Conservation (phyloP, 1,284 basidiomycete genomes). For the Calocybe gambosa region DNA sequence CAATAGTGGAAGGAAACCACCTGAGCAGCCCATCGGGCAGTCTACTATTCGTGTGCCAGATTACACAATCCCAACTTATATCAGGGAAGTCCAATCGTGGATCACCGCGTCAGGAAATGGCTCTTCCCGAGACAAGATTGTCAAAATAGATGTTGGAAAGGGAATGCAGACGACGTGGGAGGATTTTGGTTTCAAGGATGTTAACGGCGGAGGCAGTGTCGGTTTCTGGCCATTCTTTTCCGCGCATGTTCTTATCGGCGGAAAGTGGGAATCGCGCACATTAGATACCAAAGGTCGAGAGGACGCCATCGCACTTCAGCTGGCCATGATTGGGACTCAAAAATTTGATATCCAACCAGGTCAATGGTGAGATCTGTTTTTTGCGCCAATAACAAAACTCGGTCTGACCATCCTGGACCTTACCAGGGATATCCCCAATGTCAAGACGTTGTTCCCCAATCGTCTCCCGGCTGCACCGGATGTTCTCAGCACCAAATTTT, state of each 20-base stretch:
- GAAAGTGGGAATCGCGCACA: background rate
- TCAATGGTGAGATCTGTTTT: background rate
- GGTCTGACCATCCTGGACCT: no score
- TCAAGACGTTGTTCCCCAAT: no score
- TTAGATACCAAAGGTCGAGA: constrained; percentile 1
- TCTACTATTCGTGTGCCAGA: background rate
- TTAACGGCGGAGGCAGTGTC: background rate
- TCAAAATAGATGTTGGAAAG: background rate
- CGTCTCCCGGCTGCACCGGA: no score
- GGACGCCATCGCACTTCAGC: background rate
- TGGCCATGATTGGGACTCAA: background rate
- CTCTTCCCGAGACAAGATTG: background rate
- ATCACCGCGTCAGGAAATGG: background rate
- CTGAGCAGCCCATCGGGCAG: background rate
- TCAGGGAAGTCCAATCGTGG: background rate
- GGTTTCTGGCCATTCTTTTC: constrained; percentile 5
- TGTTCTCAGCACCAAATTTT: no score
- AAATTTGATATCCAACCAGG: background rate
- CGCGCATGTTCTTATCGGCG: background rate
- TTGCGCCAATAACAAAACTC: no score
- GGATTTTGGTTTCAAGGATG: background rate
- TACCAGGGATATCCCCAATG: no score
- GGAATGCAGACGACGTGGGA: background rate
- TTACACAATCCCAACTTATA: background rate
- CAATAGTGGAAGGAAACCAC: background rate